Conservation (phyloP, 257 asterid species). For the Coffea canephora region DNA sequence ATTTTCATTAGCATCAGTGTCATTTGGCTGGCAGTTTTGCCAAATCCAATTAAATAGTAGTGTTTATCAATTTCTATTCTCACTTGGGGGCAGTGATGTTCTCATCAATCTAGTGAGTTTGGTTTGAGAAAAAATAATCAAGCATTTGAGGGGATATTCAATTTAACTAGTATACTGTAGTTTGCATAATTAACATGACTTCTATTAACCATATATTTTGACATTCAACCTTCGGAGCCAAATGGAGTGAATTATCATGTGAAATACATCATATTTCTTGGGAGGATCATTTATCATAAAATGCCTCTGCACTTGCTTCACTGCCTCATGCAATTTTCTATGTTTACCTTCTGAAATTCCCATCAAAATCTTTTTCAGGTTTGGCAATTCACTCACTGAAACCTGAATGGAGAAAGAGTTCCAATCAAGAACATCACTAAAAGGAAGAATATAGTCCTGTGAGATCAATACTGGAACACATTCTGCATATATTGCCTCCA, state of each 20-base stretch:
- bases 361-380: conserved; percentile 40
- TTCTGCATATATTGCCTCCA: conserved; percentile 67
- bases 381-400: conserved; percentile 42
- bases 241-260: conserved; percentile 67
- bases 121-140: too few relatives aligned
- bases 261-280: conserved; percentile 57
- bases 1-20: too few relatives aligned
- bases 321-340: conserved; percentile 39
- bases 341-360: conserved; percentile 48
- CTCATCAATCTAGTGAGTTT: too few relatives aligned
- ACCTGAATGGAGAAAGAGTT: conserved; percentile 42
- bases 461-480: conserved; percentile 65
- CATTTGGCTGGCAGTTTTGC: too few relatives aligned
- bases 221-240: conserved; percentile 70
- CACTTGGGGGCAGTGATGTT: too few relatives aligned
- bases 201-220: conserved; percentile 16
- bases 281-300: conserved; percentile 55
- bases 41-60: too few relatives aligned
- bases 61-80: too few relatives aligned
- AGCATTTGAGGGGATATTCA: too few relatives aligned
- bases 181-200: not conserved
- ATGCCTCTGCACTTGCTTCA: conserved; percentile 59
- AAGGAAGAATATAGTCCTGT: conserved; percentile 43
- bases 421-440: conserved; percentile 64
- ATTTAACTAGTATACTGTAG: not conserved